phyloP scores from a whole-genome alignment of 495 filamentous ascomycete genomes.

The Xylaria intraflava region DNA sequence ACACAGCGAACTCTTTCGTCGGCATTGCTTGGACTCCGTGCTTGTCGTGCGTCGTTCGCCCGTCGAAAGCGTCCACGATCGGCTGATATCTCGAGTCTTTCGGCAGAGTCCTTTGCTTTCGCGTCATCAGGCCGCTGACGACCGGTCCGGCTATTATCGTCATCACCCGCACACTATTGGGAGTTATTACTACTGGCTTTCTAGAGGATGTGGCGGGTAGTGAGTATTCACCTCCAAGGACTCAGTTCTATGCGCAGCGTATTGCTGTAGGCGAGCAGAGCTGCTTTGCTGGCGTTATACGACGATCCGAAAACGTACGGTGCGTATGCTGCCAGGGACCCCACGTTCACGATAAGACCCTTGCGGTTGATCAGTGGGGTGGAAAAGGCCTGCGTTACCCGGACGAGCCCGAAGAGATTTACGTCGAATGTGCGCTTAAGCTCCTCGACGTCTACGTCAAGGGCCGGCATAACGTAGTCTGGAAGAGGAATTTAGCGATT shows the following conservation, averaged over 20 bases:
- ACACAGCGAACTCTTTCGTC: too few species aligned
- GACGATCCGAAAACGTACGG: constrained; percentile 35
- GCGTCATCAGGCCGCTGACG: too few species aligned
- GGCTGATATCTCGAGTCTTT: too few species aligned
- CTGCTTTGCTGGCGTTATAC: constrained; percentile 44
- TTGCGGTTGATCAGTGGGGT: constrained; percentile 33
- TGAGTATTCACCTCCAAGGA: constrained; percentile 21
- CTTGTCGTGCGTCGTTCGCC: too few species aligned
- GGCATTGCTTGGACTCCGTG: too few species aligned
- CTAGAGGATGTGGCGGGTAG: too few species aligned
- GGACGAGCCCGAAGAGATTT: background rate
- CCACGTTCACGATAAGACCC: constrained; percentile 46
- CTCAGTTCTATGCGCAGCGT: constrained; percentile 37
- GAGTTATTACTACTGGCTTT: too few species aligned
- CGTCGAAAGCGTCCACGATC: too few species aligned
- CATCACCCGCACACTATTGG: too few species aligned
- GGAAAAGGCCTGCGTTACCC: background rate
- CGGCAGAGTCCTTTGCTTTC: too few species aligned
- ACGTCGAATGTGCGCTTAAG: background rate
- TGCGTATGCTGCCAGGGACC: constrained; percentile 36
- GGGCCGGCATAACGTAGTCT: constrained; percentile 17
- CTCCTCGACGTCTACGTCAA: background rate
- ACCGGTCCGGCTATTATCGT: too few species aligned
- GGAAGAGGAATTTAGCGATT: too few species aligned
- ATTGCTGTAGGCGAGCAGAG: constrained; percentile 37